These are phyloP conservation scores for Moniliophthora roreri DNA, from an alignment of 1,284 basidiomycete species.

Conservation along the genomic window DNA sequence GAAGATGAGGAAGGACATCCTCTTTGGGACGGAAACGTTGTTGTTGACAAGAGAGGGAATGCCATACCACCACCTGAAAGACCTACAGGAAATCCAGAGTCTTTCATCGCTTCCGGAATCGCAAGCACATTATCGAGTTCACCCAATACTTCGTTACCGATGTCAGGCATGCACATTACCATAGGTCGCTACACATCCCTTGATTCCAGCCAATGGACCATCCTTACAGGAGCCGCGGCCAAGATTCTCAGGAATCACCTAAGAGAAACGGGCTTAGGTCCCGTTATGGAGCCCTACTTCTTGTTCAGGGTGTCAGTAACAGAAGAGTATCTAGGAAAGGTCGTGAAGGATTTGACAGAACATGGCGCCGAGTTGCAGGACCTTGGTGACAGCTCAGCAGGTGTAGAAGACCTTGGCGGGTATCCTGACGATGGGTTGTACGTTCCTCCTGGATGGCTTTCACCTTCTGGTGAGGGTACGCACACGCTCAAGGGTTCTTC, in stretches of 20 bases:
- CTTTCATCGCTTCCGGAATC: slow-evolving; percentile 65
- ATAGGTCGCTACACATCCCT: slow-evolving; percentile 35
- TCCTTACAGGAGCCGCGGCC: slow-evolving; percentile 65
- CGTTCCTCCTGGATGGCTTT: slow-evolving; percentile 70
- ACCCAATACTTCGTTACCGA: slow-evolving; percentile 68
- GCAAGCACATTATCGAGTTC: slow-evolving; percentile 72
- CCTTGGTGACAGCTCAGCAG: slow-evolving; percentile 45
- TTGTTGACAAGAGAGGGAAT: slow-evolving; percentile 51
- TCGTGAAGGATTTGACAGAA: slow-evolving; percentile 77
- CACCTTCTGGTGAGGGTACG: slow-evolving; percentile 55
- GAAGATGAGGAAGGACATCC: slow-evolving; percentile 61
- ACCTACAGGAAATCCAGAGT: slow-evolving; percentile 40
- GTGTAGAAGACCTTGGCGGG: slow-evolving; percentile 41
- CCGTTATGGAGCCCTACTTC: slow-evolving; percentile 75
- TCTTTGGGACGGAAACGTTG: slow-evolving; percentile 73
- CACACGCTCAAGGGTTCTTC: slow-evolving; percentile 24
- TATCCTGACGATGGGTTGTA: slow-evolving; percentile 65
- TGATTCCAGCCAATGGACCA: slow-evolving; percentile 38
- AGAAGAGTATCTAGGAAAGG: slow-evolving; percentile 67
- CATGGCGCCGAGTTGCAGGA: slow-evolving; percentile 72
- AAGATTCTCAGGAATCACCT: slow-evolving; percentile 61
- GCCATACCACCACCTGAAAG: slow-evolving; percentile 56
- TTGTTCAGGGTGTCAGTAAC: slow-evolving; percentile 62
- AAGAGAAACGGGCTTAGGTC: slow-evolving; percentile 59
- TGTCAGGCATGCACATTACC: slow-evolving; percentile 61